Base-by-base conservation (phyloP, 208 protist species). In the Acanthamoeba lenticulata region DNA sequence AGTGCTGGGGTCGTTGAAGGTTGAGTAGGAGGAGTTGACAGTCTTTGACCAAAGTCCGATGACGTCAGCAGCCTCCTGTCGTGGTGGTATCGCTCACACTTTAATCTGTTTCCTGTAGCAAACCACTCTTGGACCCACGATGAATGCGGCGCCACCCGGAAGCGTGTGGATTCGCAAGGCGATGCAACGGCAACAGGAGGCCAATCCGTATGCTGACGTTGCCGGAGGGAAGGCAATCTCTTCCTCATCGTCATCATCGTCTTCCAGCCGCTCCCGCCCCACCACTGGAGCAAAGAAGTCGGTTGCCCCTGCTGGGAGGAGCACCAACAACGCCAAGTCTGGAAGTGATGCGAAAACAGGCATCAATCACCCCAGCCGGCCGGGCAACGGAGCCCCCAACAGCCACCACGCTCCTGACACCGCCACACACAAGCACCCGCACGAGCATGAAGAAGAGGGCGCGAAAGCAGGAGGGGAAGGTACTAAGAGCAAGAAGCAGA, bases 401-500 rank as follows among this genome's bases (percentile, higher is more conserved):
- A n/a, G n/a, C n/a, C n/a, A n/a, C n/a, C n/a, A n/a, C n/a, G n/a
- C n/a, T n/a, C n/a, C 67, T 34, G 6, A 74, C 36, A 17, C 67
- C 24, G 27, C 24, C 57, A 60, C 67, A n/a, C 67, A 24, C 15
- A n/a, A 19, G 7, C n/a, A n/a, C n/a, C n/a, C n/a, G 13, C 40
- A 83, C 21, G 13, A 1, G 27, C 72, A 83, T 11, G 55, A 0
- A 6, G 15, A 89, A 15, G 17, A 55, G 32, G n/a, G n/a, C n/a
- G n/a, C n/a, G 17, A 44, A 72, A 92, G 65, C 24, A 69, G 5
- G 44, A 92, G 65, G 29, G 38, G 15, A 92, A 65, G 65, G 29
- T 21, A 52, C 38, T 32, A 90, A 62, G 24, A 42, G 55, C 49
- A 89, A 89, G 55, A 89, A 57, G 42, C 45, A 89, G 38, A 89